Percentiles rank a stretch among this genome's conserved stretches.
phyloP scores from a whole-genome alignment of 2,329 filamentous ascomycete species.

The Ciborinia camelliae region DNA sequence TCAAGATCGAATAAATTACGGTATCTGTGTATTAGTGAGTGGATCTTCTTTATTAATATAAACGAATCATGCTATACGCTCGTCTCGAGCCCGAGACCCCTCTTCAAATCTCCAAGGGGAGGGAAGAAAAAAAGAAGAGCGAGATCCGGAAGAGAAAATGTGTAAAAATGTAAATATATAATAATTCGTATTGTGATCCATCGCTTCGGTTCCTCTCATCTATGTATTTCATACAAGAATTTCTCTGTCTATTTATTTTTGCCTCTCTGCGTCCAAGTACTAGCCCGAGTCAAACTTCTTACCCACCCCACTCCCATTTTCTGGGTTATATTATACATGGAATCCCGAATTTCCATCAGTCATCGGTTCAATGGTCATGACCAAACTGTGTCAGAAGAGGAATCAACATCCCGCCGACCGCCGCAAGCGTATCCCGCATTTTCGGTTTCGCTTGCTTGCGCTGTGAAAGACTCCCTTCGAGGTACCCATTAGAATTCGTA shows the following conservation, averaged over 20 bases:
- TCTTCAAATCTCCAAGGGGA: no score
- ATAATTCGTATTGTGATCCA: not conserved
- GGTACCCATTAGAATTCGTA: slow-evolving; percentile 50
- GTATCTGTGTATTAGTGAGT: no score
- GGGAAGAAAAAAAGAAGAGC: no score
- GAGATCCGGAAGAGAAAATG: not conserved
- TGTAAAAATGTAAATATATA: not conserved
- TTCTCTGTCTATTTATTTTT: not conserved
- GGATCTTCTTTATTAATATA: no score
- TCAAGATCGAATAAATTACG: not conserved
- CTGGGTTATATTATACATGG: not conserved
- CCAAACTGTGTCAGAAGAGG: slow-evolving; percentile 76
- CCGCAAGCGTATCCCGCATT: slow-evolving; percentile 66
- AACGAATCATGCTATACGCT: no score
- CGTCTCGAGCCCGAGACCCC: no score
- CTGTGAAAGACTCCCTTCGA: slow-evolving; percentile 46
- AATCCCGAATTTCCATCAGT: not conserved
- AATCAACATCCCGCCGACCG: slow-evolving; percentile 72
- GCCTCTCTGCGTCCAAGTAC: not conserved
- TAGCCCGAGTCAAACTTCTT: not conserved
- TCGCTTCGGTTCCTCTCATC: no score
- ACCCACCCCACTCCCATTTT: not conserved
- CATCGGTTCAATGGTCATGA: slow-evolving; percentile 56
- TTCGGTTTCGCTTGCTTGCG: slow-evolving; percentile 54
- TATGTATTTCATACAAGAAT: not conserved